These are phyloP conservation scores for Herpetomonas muscarum DNA, from an alignment of 208 protist species.

Conservation along the genomic window DNA sequence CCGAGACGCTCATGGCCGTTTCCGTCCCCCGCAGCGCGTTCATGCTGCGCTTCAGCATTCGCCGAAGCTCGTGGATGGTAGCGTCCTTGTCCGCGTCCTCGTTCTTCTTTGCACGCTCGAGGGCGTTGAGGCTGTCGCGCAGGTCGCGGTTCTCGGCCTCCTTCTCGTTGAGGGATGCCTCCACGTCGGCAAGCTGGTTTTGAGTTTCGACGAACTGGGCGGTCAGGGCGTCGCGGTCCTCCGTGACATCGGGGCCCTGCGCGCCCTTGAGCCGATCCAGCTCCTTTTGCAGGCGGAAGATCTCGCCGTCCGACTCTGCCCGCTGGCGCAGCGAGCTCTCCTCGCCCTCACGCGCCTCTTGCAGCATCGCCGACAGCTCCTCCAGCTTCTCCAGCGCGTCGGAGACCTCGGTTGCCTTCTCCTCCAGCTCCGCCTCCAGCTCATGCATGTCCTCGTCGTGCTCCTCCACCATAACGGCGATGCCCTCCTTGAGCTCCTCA, in stretches of 20 bases:
- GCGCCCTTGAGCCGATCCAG: conserved; percentile 43
- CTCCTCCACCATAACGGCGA: conserved; percentile 49
- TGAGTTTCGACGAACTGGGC: conserved; percentile 25
- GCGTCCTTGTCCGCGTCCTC: conserved; percentile 2
- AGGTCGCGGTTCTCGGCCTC: conserved; percentile 2
- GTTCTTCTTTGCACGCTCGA: conserved; percentile 9
- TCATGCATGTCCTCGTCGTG: conserved; percentile 61
- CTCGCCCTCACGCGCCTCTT: conserved; percentile 66
- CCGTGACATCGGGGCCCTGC: not conserved
- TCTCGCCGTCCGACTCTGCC: conserved; percentile 58
- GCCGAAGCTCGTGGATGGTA: conserved; percentile 11
- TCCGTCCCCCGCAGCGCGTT: conserved; percentile 20
- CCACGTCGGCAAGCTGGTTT: conserved; percentile 20
- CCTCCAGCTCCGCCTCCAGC: conserved; percentile 44
- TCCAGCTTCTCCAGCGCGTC: conserved; percentile 70
- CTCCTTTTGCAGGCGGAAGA: conserved; percentile 70
- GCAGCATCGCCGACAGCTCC: conserved; percentile 72
- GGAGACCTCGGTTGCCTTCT: conserved; percentile 53
- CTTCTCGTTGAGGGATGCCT: conserved; percentile 13
- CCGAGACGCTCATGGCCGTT: conserved; percentile 27
- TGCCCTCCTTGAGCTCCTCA: conserved; percentile 36
- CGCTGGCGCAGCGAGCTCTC: conserved; percentile 46
- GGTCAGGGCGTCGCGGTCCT: conserved; percentile 21
- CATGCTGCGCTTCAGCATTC: conserved; percentile 29
- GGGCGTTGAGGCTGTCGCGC: not conserved